Evolutionary conservation across 192 early-diverging fungal genomes (phyloP), one percentile per base, ranked within the genome.

Genomic region (Chytriomyces hyalinus): DNA sequence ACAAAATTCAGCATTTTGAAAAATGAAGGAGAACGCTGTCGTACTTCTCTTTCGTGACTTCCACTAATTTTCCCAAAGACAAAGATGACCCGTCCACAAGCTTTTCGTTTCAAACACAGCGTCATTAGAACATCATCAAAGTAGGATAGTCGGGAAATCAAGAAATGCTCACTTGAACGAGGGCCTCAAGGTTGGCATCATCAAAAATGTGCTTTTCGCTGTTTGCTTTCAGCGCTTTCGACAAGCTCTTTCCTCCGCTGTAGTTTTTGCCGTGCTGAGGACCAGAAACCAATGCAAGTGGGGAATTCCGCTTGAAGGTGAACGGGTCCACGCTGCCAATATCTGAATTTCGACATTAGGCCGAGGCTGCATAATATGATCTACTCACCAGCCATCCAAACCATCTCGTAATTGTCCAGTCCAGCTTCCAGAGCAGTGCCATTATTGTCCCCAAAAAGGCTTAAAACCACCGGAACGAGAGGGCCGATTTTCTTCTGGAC

Each of bases 381-480:
- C 8, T 13, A 62, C 44, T 20, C 49, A 63, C 68, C 71, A 73
- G 45, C 49, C 71, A 73, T 73, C 71, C 71, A 73, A 7, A n/a
- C 11, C 15, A 62, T 45, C n/a, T 62, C 13, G 44, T 47, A 73
- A 17, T 13, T 28, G 24, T 73, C 44, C 61, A 73, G 20, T 7
- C 44, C 57, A 9, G 45, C 10, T 48, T 73, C 71, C 43, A 10
- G 5, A 8, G 45, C 4, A 7, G 13, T 3, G 2, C 22, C 13
- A 36, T 9, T 43, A n/a, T 61, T 60, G 11, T 28, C n/a, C 11
- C n/a, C 71, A 49, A 73, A 73, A 9, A 15, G 45, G 45, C 60
- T 49, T n/a, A 73, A 53, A 8, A 73, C 71, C 7, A 73, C 61
- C 6, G 71, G 71, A 44, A 73, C 71, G 10, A 73, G 46, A 24